These are phyloP conservation scores for Hygrocybe coccinea DNA, from an alignment of 768 basidiomycete species.

Conservation along the genomic window DNA sequence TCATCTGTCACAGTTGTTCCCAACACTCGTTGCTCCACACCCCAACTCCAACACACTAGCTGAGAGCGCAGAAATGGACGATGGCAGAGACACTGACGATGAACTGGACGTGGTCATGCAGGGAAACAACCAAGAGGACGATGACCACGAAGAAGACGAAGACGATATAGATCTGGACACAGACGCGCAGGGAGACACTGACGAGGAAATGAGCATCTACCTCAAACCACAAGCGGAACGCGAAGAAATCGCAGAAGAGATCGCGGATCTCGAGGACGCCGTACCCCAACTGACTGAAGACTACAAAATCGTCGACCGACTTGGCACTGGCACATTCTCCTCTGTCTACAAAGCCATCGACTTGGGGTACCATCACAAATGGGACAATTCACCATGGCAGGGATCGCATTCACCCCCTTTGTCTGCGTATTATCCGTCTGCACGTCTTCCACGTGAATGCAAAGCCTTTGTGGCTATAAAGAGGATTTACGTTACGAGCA, in stretches of 20 bases:
- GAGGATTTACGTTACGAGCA: slow-evolving; percentile 94
- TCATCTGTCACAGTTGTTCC: slow-evolving; percentile 46
- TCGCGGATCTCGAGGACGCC: slow-evolving; percentile 58
- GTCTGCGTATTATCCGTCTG: slow-evolving; percentile 61
- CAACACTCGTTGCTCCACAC: slow-evolving; percentile 19
- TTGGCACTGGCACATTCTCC: slow-evolving; percentile 97
- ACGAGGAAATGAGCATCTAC: slow-evolving; percentile 56
- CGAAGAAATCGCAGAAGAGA: slow-evolving; percentile 71
- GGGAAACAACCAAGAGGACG: slow-evolving; percentile 25
- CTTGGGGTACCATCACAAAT: slow-evolving; percentile 63
- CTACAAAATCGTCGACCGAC: slow-evolving; percentile 81
- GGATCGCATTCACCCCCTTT: slow-evolving; percentile 58
- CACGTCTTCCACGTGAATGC: slow-evolving; percentile 33
- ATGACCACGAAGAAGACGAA: slow-evolving; percentile 26
- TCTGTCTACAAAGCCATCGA: slow-evolving; percentile 99
- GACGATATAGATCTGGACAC: slow-evolving; percentile 34
- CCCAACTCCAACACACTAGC: slow-evolving; percentile 22
- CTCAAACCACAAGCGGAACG: slow-evolving; percentile 63
- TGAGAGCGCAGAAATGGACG: slow-evolving; percentile 40
- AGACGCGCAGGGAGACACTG: slow-evolving; percentile 33
- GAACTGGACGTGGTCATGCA: slow-evolving; percentile 28
- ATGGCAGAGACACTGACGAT: slow-evolving; percentile 50
- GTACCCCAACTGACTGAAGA: slow-evolving; percentile 62
- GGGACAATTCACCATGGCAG: slow-evolving; percentile 73
- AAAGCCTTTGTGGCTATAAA: slow-evolving; percentile 90